Evolutionary conservation across 352 stramenopile species (phyloP).

Genomic region (Globisporangium spinosum): DNA sequence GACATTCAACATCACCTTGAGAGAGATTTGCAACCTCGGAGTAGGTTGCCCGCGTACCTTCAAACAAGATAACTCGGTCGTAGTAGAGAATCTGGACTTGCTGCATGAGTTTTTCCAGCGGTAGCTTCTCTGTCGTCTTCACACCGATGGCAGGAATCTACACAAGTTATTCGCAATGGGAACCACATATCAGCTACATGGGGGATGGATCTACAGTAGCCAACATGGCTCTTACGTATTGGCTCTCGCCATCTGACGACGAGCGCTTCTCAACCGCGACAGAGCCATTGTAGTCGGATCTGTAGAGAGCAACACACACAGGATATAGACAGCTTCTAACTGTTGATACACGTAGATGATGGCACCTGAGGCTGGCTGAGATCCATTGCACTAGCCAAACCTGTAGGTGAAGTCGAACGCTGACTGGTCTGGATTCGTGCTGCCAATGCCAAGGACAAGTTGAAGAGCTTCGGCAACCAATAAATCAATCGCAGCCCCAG

Average conservation of each 20-base stretch:
- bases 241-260: not conserved
- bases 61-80: slow-evolving; percentile 52
- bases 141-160: slow-evolving; percentile 13
- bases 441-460: slow-evolving; percentile 5
- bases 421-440: slow-evolving; percentile 27
- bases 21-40: not conserved
- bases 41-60: slow-evolving; percentile 32
- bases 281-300: slow-evolving; percentile 33
- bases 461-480: not conserved
- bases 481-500: not conserved
- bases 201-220: not conserved
- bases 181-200: not conserved
- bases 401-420: slow-evolving; percentile 64
- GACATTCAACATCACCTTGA: too few relatives aligned
- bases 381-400: slow-evolving; percentile 9
- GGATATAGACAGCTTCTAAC: not conserved
- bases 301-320: slow-evolving; percentile 19
- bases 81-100: slow-evolving; percentile 57
- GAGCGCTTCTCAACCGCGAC: slow-evolving; percentile 22
- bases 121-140: slow-evolving; percentile 32
- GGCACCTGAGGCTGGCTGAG: not conserved
- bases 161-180: not conserved
- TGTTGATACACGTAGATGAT: not conserved
- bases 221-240: slow-evolving; percentile 9
- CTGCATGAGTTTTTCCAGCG: slow-evolving; percentile 50